A percentile compares a stretch with the other conserved stretches of the same genome.
phyloP scores from a whole-genome alignment of 306 rosid species.

The Calophaca sinica region DNA sequence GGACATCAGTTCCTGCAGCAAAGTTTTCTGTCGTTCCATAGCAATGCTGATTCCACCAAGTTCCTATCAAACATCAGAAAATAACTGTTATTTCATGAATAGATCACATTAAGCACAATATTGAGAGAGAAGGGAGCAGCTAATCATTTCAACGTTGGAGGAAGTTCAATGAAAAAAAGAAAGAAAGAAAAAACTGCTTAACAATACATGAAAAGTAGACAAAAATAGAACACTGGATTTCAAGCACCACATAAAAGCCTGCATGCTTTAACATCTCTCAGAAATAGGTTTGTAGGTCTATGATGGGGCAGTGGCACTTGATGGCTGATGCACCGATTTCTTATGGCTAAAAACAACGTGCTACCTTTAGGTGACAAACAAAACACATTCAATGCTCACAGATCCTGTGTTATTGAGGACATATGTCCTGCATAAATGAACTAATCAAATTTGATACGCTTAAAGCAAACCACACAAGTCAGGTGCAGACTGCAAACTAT shows the following conservation, averaged over 20 bases:
- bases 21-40: conserved; percentile 83
- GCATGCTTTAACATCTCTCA: conserved; percentile 29
- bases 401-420: background rate
- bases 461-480: conserved; percentile 19
- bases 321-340: too few relatives aligned
- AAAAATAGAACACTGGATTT: conserved; percentile 3
- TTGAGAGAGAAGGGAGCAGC: background rate
- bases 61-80: conserved; percentile 64
- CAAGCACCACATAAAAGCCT: conserved; percentile 24
- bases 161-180: background rate
- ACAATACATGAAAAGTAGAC: conserved; percentile 34
- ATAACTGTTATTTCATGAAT: conserved; percentile 26
- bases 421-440: conserved; percentile 16
- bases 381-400: conserved; percentile 31
- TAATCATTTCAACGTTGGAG: conserved; percentile 22
- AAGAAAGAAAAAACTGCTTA: background rate
- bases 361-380: conserved; percentile 27
- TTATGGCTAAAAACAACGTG: background rate
- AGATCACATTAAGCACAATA: conserved; percentile 26
- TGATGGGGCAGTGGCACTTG: background rate
- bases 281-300: conserved; percentile 21
- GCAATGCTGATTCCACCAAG: conserved; percentile 92
- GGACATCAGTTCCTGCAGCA: conserved; percentile 77
- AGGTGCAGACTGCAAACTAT: conserved; percentile 1
- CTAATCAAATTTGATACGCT: background rate